Evolutionary conservation across 2,329 filamentous ascomycete genomes (phyloP).

Genomic region (Alternaria hordeiaustralica): DNA sequence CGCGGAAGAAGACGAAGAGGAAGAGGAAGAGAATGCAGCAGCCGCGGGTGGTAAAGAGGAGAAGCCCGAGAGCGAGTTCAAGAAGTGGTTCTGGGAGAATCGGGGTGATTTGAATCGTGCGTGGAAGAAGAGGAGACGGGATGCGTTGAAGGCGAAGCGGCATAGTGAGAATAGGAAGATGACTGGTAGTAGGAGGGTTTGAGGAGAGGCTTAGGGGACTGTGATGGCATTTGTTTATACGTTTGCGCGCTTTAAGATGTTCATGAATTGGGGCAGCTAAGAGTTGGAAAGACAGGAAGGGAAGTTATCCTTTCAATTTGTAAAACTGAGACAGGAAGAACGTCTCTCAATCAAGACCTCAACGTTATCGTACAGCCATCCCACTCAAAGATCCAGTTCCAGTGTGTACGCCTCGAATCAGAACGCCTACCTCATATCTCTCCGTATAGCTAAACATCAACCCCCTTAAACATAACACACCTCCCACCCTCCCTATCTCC

Average conservation of each 20-base stretch:
- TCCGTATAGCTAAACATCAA: conserved; percentile 15
- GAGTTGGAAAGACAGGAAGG: not conserved
- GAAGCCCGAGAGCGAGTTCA: conserved; percentile 63
- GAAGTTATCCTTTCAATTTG: not conserved
- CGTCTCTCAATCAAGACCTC: not conserved
- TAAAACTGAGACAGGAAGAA: not conserved
- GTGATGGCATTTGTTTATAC: not conserved
- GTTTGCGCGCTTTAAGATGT: not conserved
- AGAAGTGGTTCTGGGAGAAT: conserved; percentile 66
- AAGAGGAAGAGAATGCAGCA: conserved; percentile 13
- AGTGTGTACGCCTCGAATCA: not conserved
- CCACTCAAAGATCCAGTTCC: not conserved
- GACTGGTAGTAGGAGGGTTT: conserved; percentile 18
- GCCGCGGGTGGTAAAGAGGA: conserved; percentile 24
- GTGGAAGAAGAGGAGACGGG: conserved; percentile 63
- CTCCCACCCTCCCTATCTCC: conserved; percentile 7
- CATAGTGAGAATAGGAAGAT: conserved; percentile 65
- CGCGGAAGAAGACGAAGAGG: conserved; percentile 37
- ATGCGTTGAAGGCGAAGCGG: conserved; percentile 65
- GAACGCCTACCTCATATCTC: too few species aligned
- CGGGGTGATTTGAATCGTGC: conserved; percentile 56
- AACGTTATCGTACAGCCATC: not conserved
- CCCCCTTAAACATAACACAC: conserved; percentile 30
- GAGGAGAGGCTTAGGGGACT: not conserved
- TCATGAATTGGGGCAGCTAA: not conserved